Evolutionary conservation across 345 rosid genomes (phyloP).

Genomic region (Brassica cretica): DNA sequence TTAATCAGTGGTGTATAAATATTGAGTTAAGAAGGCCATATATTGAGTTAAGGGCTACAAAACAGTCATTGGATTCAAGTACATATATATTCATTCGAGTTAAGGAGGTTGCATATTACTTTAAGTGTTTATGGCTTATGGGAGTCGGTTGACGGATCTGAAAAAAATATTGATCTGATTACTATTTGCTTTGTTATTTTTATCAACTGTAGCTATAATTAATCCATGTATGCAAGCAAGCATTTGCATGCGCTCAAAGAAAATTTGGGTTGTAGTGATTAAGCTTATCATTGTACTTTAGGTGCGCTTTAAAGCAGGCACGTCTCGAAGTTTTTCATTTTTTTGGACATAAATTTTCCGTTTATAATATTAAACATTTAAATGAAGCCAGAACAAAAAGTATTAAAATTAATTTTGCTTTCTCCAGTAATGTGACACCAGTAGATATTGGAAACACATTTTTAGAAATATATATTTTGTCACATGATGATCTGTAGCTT

Average conservation of each 20-base stretch:
- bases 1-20: no score
- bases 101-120: neutral
- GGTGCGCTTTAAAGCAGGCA: neutral
- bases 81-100: neutral
- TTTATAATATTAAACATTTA: neutral
- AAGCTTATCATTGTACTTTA: neutral
- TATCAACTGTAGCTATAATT: no score
- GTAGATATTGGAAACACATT: neutral
- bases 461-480: neutral
- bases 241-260: neutral
- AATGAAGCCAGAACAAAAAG: neutral
- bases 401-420: neutral
- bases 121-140: neutral
- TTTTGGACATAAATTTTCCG: no score
- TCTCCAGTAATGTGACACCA: neutral
- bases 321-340: neutral
- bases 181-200: no score
- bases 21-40: no score
- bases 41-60: neutral
- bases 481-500: neutral
- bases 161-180: no score
- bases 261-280: neutral
- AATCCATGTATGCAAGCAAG: neutral
- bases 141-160: neutral
- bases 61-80: neutral